Evolutionary conservation across 129 eudicot species (phyloP), one percentile per base, ranked within the genome.

Genomic region (Dittrichia graveolens): DNA sequence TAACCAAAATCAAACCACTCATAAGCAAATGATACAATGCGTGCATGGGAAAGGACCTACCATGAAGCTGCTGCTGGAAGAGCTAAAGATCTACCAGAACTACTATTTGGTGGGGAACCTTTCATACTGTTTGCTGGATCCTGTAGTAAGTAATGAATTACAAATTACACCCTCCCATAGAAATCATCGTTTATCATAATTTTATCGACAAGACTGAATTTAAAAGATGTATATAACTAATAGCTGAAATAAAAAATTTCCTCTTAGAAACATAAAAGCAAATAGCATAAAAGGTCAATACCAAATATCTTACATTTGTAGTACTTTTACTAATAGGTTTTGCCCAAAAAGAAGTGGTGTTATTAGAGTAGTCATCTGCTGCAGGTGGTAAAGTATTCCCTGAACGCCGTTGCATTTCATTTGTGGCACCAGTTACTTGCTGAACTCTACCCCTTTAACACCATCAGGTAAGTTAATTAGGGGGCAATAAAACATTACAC

Each of bases 1-100:
- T 37, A 38, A 60, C 65, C 72, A 44, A 31, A 24, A 47, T 45
- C 57, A 66, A 35, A 43, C 52, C 44, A 44, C 19, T 9, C 48
- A 47, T 5, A 46, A 10, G 4, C 67, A 38, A 55, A 55, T 41
- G 8, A 7, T 58, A 35, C 40, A 64, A 42, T 43, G 39, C 42
- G 53, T 39, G 53, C 18, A 57, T 41, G 18, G 5, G 63, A 31
- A 61, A 61, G 16, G 11, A 31, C 78, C 56, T 86, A 91, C 99
- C 99, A 95, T 48, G 93, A 86, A 24, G 99, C 96, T 61, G 96
- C 99, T 50, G 96, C 89, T 19, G 97, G 99, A 69, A 95, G 96
- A 84, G 89, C 91, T 67, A 75, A 82, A 66, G 91, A 81, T 80
- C 90, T 86, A 12, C 95, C 96, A 61, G 99, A 80, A 78, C 90